A percentile compares a stretch with the other conserved stretches of the same genome.
These are phyloP conservation scores for Sporisorium reilianum DNA, from an alignment of 1,284 basidiomycete species.

Conservation along the genomic window DNA sequence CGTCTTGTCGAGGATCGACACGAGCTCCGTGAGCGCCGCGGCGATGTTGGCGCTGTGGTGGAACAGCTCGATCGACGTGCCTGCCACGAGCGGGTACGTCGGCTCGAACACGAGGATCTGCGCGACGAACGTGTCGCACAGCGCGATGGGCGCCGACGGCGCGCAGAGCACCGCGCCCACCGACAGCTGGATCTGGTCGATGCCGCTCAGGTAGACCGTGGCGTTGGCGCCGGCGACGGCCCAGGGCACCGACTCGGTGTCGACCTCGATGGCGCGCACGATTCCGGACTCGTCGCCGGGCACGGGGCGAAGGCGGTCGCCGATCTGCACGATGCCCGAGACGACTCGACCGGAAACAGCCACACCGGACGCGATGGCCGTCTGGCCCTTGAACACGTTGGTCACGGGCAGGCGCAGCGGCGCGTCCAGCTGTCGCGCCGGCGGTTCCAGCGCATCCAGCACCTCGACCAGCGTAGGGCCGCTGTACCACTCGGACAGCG, in stretches of 20 bases:
- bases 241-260: constrained; percentile 83
- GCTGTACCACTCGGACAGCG: constrained; percentile 81
- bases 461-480: constrained; percentile 87
- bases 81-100: constrained; percentile 86
- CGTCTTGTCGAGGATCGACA: constrained; percentile 81
- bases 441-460: constrained; percentile 80
- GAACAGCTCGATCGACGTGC: constrained; percentile 84
- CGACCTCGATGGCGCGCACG: constrained; percentile 84
- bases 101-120: constrained; percentile 95
- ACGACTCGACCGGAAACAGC: constrained; percentile 88
- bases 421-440: constrained; percentile 78
- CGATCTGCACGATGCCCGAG: constrained; percentile 89
- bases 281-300: constrained; percentile 91
- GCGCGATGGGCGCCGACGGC: constrained; percentile 75
- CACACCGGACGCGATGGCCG: constrained; percentile 77
- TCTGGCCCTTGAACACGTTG: constrained; percentile 91
- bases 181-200: constrained; percentile 85
- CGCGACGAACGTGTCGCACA: constrained; percentile 82
- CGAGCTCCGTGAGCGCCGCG: constrained; percentile 83
- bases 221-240: constrained; percentile 90
- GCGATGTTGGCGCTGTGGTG: constrained; percentile 94
- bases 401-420: constrained; percentile 89
- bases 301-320: constrained; percentile 84
- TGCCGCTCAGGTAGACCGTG: constrained; percentile 83
- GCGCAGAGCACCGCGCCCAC: constrained; percentile 92